phyloP scores from a whole-genome alignment of 768 basidiomycete species.

The Artomyces pyxidatus region DNA sequence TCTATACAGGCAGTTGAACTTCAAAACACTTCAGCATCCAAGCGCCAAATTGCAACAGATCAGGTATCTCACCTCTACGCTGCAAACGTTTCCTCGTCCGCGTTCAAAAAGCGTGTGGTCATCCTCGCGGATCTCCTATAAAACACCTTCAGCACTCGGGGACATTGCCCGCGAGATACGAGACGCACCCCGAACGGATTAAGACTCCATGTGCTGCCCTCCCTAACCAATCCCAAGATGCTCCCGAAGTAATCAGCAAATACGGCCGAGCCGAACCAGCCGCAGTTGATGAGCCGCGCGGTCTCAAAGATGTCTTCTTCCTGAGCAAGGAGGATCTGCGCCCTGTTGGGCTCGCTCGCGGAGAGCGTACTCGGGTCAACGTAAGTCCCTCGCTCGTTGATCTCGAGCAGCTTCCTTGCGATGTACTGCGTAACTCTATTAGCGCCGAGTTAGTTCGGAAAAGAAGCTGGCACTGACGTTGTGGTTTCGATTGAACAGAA shows the following conservation, averaged over 20 bases:
- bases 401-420: slow-evolving; percentile 64
- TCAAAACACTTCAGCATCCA: background rate
- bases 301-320: slow-evolving; percentile 72
- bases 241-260: slow-evolving; percentile 81
- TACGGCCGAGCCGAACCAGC: slow-evolving; percentile 73
- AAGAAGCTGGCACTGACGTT: slow-evolving; percentile 55
- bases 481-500: slow-evolving; percentile 80
- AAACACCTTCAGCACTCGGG: background rate
- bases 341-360: slow-evolving; percentile 15
- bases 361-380: slow-evolving; percentile 43
- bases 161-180: background rate
- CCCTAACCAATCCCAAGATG: slow-evolving; percentile 68
- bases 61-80: slow-evolving; percentile 53
- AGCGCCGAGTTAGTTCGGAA: background rate
- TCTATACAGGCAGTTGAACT: slow-evolving; percentile 84
- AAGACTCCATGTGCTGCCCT: slow-evolving; percentile 72
- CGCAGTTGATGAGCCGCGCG: slow-evolving; percentile 68
- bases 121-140: slow-evolving; percentile 53
- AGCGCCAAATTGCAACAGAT: no score
- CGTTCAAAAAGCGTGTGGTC: slow-evolving; percentile 68
- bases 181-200: slow-evolving; percentile 52
- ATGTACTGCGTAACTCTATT: slow-evolving; percentile 59
- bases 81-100: slow-evolving; percentile 74
- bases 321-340: slow-evolving; percentile 26
- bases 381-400: slow-evolving; percentile 70